Base-by-base conservation (phyloP, 108 stramenopile genomes). In the Nitzschia sp. region DNA sequence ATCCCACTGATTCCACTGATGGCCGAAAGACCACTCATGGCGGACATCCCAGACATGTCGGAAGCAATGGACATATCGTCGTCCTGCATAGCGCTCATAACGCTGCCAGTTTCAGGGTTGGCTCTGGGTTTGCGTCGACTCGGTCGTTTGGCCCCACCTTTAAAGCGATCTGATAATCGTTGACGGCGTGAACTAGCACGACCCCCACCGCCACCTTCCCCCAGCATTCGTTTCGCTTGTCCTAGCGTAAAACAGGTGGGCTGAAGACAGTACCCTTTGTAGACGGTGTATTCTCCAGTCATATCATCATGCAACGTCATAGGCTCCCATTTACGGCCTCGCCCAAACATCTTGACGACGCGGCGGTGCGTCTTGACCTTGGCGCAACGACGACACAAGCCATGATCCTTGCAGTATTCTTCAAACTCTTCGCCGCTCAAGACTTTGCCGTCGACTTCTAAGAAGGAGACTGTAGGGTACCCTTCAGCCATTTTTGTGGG, bases 251-350 rank as follows among this genome's bases (percentile, higher is more conserved):
- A 80, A 45, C 79, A 80, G 1, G 47, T 61, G 23, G 73, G 46
- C 54, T 66, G 35, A 35, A 80, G 35, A 47, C 79, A 80, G 47
- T 75, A 80, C 33, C 79, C 79, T 59, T 80, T 80, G 70, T 80
- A 80, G 0, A 80, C 79, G 18, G 38, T 9, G 55, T 71, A 80
- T 13, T 68, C 70, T 36, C 38, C 78, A 4, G 71, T 63, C 21
- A 29, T 6, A n/a, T 70, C 76, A 38, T 70, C 60, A 46, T 63
- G 60, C 35, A 76, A 54, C 2, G 75, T 76, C 51, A 76, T 19
- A 17, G 75, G 67, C 28, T 76, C 75, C 75, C 75, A 76, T 38
- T 76, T 76, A 2, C 29, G 19, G 17, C 61, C 66, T 25, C 54
- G 29, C 34, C 75, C 75, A 68, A 76, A 76, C 54, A 76, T 42